These are phyloP conservation scores for Wickerhamomyces alni DNA, from an alignment of 805 yeast genomes.

Conservation along the genomic window DNA sequence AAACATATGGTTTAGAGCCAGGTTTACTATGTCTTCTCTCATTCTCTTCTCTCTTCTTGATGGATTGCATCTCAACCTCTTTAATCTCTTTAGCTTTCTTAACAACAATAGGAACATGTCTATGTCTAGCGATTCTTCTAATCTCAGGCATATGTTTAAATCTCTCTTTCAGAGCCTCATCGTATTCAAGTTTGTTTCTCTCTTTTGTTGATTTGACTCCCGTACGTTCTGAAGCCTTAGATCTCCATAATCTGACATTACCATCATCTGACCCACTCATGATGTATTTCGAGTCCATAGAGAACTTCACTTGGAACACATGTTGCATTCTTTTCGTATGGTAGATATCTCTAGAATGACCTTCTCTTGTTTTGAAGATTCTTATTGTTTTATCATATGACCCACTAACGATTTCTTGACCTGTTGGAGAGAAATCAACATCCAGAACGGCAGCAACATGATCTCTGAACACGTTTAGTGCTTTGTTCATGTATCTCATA, in stretches of 20 bases:
- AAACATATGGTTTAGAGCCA: slow-evolving; percentile 47
- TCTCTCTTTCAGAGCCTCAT: slow-evolving; percentile 84
- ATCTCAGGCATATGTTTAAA: slow-evolving; percentile 96
- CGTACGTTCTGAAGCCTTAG: slow-evolving; percentile 79
- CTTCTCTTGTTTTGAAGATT: slow-evolving; percentile 66
- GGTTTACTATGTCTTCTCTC: slow-evolving; percentile 72
- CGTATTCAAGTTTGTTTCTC: slow-evolving; percentile 82
- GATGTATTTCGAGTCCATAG: slow-evolving; percentile 86
- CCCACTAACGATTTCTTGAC: slow-evolving; percentile 92
- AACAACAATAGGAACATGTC: slow-evolving; percentile 83
- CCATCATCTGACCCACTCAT: slow-evolving; percentile 95
- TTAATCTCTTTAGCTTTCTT: slow-evolving; percentile 90
- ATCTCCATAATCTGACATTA: slow-evolving; percentile 89
- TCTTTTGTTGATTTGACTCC: slow-evolving; percentile 75
- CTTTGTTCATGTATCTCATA: slow-evolving; percentile 83
- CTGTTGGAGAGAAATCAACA: slow-evolving; percentile 94
- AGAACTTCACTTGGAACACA: slow-evolving; percentile 73
- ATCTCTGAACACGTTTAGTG: slow-evolving; percentile 84
- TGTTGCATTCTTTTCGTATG: slow-evolving; percentile 98
- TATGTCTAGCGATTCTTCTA: slow-evolving; percentile 80
- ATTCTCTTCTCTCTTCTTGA: slow-evolving; percentile 79
- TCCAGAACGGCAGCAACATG: slow-evolving; percentile 96
- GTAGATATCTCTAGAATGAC: slow-evolving; percentile 92
- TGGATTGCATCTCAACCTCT: slow-evolving; percentile 59
- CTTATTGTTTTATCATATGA: slow-evolving; percentile 92